Evolutionary conservation across 768 basidiomycete genomes (phyloP), one percentile per base, ranked within the genome.

Genomic region (Obba rivulosa): DNA sequence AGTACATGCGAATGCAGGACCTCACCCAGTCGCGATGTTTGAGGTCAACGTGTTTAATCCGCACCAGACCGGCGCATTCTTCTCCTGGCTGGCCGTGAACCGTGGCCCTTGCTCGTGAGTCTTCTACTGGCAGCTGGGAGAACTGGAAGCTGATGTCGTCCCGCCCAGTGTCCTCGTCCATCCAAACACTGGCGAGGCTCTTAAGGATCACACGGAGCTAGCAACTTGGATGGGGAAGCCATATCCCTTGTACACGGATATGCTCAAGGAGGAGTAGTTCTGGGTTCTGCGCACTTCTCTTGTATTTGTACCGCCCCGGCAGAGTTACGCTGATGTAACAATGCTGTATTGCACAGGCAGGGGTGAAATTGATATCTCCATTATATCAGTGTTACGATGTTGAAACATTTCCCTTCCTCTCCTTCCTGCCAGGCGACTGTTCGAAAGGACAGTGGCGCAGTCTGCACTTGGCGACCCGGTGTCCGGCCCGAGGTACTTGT

Each of bases 21-120:
- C 83, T 0, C 85, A 87, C 54, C 80, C 85, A 0, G 78, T 76
- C 8, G 74, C 81, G 7, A 85, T 85, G 83, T 87, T 86, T 57
- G 77, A 87, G 60, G 75, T 85, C 50, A 79, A 87, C 58, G 79
- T 77, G 1, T 79, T 80, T 62, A 78, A 56, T 25, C 84, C 84
- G 9, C 81, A 80, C 55, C 78, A 86, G 58, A 85, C 81, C 0
- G 85, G 85, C 0, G 75, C 81, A 1, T 63, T 87, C 11, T 85
- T 87, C 58, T 71, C 79, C 3, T 87, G 78, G 77, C 73, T 86
- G 16, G 76, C 72, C 16, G 80, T 85, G 25, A 70, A 85, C 60
- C 76, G 83, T 7, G 85, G 85, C 10, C 80, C 83, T 8, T 80
- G 78, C 71, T 85, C 83, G 84, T 86, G 60, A 38, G 84, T 72